Evolutionary conservation across 2,329 filamentous ascomycete genomes (phyloP).

Genomic region (Fusarium verticillioides): DNA sequence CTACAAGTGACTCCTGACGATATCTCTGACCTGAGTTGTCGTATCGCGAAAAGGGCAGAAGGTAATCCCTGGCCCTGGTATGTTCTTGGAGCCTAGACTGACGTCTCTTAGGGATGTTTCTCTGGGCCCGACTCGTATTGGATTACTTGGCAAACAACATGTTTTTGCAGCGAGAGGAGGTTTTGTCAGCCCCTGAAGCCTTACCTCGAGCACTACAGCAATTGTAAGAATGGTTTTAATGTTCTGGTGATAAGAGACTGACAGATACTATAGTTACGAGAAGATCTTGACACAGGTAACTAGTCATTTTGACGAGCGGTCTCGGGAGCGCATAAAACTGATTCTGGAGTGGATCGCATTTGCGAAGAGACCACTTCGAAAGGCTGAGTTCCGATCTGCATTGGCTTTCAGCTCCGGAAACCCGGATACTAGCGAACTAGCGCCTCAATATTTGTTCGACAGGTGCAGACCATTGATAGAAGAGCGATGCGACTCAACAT

Average conservation of each 20-base stretch:
- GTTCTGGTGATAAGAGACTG: background rate
- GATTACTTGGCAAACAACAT: background rate
- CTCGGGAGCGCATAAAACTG: background rate
- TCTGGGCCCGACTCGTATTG: background rate
- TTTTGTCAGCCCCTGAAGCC: background rate
- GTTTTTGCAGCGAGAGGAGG: background rate
- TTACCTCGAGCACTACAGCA: background rate
- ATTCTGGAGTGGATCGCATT: background rate
- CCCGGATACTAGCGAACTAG: background rate
- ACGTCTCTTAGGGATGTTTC: background rate
- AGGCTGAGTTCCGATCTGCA: background rate
- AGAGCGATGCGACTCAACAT: background rate
- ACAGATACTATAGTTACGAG: background rate
- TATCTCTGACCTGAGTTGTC: background rate
- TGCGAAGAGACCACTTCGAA: background rate
- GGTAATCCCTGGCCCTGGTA: background rate
- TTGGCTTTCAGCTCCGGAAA: background rate
- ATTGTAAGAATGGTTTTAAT: fast-evolving
- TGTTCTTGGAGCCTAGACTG: background rate
- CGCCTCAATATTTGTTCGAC: background rate
- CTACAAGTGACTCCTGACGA: background rate
- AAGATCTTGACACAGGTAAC: background rate
- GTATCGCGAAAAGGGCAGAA: background rate
- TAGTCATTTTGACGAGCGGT: background rate
- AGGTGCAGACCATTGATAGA: background rate